phyloP scores from a whole-genome alignment of 306 rosid genomes.

The Erythrophleum fordii region DNA sequence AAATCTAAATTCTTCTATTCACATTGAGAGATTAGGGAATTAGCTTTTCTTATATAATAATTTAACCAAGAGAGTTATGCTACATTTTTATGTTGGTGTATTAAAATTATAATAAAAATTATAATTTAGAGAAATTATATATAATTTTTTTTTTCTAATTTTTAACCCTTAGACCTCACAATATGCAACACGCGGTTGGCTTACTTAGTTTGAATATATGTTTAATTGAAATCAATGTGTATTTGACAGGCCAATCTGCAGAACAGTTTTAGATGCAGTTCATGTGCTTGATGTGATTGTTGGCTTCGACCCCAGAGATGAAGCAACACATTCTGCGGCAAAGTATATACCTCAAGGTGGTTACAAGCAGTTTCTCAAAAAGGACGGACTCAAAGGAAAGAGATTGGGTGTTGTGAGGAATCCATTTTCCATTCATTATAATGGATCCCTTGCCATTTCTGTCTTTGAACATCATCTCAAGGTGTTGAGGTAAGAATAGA shows the following conservation, averaged over 20 bases:
- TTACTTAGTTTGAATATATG: background rate
- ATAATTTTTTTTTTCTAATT: no score
- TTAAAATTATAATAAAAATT: no score
- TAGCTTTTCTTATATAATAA: no score
- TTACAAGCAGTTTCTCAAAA: conserved; percentile 58
- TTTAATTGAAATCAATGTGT: background rate
- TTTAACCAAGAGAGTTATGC: no score
- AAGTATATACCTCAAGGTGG: conserved; percentile 64
- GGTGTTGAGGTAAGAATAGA: conserved; percentile 43
- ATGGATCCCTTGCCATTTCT: conserved; percentile 46
- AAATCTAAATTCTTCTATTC: no score
- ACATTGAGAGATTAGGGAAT: no score
- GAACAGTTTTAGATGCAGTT: conserved; percentile 77
- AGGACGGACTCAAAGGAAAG: conserved; percentile 65
- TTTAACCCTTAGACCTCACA: no score
- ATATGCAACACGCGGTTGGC: background rate
- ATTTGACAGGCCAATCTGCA: conserved; percentile 62
- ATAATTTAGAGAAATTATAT: no score
- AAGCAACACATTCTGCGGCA: conserved; percentile 55
- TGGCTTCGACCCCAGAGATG: conserved; percentile 66
- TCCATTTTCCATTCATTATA: conserved; percentile 44
- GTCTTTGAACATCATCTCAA: conserved; percentile 56
- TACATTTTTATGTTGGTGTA: no score
- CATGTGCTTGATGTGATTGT: conserved; percentile 71
- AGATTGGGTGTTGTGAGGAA: conserved; percentile 69